phyloP scores from a whole-genome alignment of 306 rosid species.

The Vachellia pachyceras region DNA sequence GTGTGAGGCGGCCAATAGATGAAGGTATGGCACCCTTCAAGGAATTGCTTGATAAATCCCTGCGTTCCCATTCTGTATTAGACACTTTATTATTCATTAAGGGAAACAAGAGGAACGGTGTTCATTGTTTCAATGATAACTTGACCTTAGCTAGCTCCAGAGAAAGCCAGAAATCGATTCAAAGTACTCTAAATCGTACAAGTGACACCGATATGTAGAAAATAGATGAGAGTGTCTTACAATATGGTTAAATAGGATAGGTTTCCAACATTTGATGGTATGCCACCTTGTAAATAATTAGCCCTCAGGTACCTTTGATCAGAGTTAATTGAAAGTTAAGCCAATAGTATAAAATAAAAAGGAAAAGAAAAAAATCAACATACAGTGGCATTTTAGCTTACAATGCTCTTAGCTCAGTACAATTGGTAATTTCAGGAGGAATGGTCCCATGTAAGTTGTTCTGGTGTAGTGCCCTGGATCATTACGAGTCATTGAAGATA shows the following conservation, averaged over 20 bases:
- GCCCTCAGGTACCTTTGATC: slow-evolving; percentile 86
- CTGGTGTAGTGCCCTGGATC: slow-evolving; percentile 91
- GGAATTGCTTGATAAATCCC: slow-evolving; percentile 89
- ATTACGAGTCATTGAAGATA: slow-evolving; percentile 23
- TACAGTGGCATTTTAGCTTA: slow-evolving; percentile 44
- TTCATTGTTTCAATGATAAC: too few relatives aligned
- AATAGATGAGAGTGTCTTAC: slow-evolving; percentile 54
- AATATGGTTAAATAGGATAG: slow-evolving; percentile 82
- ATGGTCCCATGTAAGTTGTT: slow-evolving; percentile 89
- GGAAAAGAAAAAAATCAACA: background rate
- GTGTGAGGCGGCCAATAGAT: slow-evolving; percentile 80
- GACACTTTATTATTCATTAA: background rate
- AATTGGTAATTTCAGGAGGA: slow-evolving; percentile 82
- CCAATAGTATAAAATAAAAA: background rate
- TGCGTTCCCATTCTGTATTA: slow-evolving; percentile 40
- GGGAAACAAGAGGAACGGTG: too few relatives aligned
- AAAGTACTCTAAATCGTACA: background rate
- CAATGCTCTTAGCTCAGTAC: slow-evolving; percentile 93
- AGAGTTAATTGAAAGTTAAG: slow-evolving; percentile 18
- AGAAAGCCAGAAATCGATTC: slow-evolving; percentile 11
- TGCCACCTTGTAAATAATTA: slow-evolving; percentile 91
- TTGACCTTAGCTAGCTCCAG: background rate
- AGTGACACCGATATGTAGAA: background rate
- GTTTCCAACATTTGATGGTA: slow-evolving; percentile 88
- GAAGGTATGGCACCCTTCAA: slow-evolving; percentile 95